Percentiles rank a stretch among this genome's conserved stretches.
phyloP scores from a whole-genome alignment of 257 asterid species.

The Nicotiana obtusifolia region DNA sequence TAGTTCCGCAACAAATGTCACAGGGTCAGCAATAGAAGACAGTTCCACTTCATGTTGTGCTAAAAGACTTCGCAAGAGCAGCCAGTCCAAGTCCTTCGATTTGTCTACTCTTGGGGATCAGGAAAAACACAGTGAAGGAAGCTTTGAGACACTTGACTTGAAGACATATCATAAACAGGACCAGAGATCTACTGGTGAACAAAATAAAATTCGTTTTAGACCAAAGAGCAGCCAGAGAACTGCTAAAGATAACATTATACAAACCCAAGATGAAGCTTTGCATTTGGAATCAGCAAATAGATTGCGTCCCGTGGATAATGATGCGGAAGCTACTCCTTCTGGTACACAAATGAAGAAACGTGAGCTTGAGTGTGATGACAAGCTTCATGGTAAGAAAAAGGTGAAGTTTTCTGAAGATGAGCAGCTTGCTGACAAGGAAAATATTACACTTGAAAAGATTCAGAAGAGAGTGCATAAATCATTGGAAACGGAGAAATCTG shows the following conservation, averaged over 20 bases:
- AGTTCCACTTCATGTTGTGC: slow-evolving; percentile 20
- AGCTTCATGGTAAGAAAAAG: slow-evolving; percentile 30
- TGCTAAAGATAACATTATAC: slow-evolving; percentile 19
- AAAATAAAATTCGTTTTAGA: slow-evolving; percentile 10
- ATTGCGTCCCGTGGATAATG: slow-evolving; percentile 21
- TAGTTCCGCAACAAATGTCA: slow-evolving; percentile 4
- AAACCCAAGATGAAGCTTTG: slow-evolving; percentile 21
- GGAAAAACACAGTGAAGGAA: slow-evolving; percentile 19
- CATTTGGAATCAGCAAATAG: slow-evolving; percentile 20
- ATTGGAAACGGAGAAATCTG: slow-evolving; percentile 20
- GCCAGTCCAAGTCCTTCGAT: slow-evolving; percentile 7
- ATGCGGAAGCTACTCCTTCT: slow-evolving; percentile 18
- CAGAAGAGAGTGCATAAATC: slow-evolving; percentile 15
- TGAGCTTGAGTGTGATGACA: slow-evolving; percentile 9
- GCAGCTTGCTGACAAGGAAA: slow-evolving; percentile 10
- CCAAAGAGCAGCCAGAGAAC: slow-evolving; percentile 22
- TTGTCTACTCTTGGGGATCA: slow-evolving; percentile 28
- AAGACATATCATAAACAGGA: slow-evolving; percentile 19
- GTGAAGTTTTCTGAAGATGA: slow-evolving; percentile 37
- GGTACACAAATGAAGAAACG: slow-evolving; percentile 15
- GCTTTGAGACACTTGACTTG: not conserved
- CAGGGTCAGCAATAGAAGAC: slow-evolving; percentile 15
- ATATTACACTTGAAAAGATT: slow-evolving; percentile 9
- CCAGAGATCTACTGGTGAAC: slow-evolving; percentile 14
- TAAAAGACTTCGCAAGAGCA: slow-evolving; percentile 17